Evolutionary conservation across 306 rosid genomes (phyloP), one percentile per base, ranked within the genome.

Genomic region (Cucurbita argyrosperma): DNA sequence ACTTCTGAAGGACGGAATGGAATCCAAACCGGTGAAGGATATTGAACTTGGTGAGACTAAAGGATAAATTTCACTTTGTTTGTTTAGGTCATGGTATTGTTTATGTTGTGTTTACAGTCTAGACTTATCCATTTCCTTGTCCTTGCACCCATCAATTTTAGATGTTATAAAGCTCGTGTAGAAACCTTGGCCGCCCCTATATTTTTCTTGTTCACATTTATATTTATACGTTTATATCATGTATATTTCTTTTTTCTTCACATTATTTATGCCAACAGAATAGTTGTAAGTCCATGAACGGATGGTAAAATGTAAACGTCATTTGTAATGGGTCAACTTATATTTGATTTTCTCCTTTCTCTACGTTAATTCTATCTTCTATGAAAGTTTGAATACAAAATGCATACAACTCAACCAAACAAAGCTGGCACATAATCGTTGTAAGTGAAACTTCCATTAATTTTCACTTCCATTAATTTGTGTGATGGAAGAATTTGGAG

Each of bases 1-100:
- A 74, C 87, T 92, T 58, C 78, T 90, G 80, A 87, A 85, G 80
- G 96, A 79, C 2, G 94, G 85, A 76, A 26, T 79, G 57, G 91
- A 86, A 51, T 78, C 50, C 5, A 37, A 26, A 38, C 65, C 86
- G 53, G 63, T 65, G 13, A 90, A 85, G 82, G 90, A 88, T 82
- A 85, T 88, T 76, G 95, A 88, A 84, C 84, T 83, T 75, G 89
- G 82, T 71, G 89, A 84, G 54, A 55, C 87, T 60, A 82, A 83
- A 85, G 82, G 74, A 26, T 90, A 85, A 85, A 45, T 65, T n/a
- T 69, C 53, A 23, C 57, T 51, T 49, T 13, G 35, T 69, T 13
- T 50, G 30, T 26, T 49, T 68, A 13, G 56, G 52, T 68, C 13
- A 68, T 68, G 47, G 52, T 40, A 47, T 23, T 49, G 43, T 37